Evolutionary conservation across 805 yeast species (phyloP), one percentile per base, ranked within the genome.

Genomic region (Candida suzukii): DNA sequence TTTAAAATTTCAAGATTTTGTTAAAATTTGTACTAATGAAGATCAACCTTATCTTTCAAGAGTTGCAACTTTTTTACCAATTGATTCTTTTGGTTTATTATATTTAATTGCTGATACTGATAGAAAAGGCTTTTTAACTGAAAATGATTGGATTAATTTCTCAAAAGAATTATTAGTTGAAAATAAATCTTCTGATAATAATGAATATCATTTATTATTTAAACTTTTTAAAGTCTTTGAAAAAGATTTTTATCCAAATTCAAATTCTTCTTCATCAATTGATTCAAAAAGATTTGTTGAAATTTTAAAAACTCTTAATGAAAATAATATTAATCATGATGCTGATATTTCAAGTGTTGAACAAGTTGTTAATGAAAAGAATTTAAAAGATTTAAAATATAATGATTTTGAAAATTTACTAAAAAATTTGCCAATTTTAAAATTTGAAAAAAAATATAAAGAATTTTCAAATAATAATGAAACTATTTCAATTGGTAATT

Each of bases 101-200:
- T 91, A 84, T 57, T 68, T 83, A 42, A 78, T 88, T 22, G 87
- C 95, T 14, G 98, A 91, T 63, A 76, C 76, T 44, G 69, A 72
- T 31, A 68, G 71, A 42, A 76, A 77, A 49, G 97, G 96, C 8
- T 79, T 71, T 44, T 35, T 61, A 20, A 52, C 56, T 22, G 52
- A 49, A 29, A 59, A 67, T 21, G 96, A 91, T 57, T 91, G 95
- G 83, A 64, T 76, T 39, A 71, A 73, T 34, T 85, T 91, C 57
- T 79, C 84, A 52, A 69, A 73, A 45, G 70, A 70, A 27, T 61
- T n/a, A n/a, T n/a, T 75, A 8, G 26, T 60, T 5, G 49, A 73
- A 35, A 61, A 78, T 40, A 71, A 70, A 46, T 69, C n/a, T n/a
- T n/a, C n/a, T n/a, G n/a, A 74, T 42, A 60, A 67, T 42, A 72